Percentiles rank a stretch among this genome's conserved stretches.
phyloP scores from a whole-genome alignment of 371 early-diverging fungal genomes.

The Umbelopsis sp. region DNA sequence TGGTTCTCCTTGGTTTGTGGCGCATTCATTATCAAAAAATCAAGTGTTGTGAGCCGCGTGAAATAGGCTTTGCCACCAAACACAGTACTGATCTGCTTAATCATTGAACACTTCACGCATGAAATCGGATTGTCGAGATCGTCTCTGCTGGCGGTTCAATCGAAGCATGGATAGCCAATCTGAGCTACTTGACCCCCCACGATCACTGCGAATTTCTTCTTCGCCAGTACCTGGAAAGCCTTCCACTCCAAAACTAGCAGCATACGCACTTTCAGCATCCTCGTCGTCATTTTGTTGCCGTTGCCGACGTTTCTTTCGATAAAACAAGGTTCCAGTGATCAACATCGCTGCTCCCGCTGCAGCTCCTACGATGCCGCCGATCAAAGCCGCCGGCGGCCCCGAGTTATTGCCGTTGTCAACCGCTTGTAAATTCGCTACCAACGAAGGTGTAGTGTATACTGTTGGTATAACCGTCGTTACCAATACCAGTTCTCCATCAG shows the following conservation, averaged over 20 bases:
- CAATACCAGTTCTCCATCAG: slow-evolving; percentile 2
- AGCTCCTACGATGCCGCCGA: not conserved
- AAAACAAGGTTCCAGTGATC: not conserved
- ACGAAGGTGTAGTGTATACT: not conserved
- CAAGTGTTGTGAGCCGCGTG: not conserved
- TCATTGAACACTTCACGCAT: slow-evolving; percentile 12
- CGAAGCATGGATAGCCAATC: slow-evolving; percentile 4
- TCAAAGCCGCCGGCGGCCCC: not conserved
- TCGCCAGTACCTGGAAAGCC: slow-evolving; percentile 4
- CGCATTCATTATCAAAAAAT: no score
- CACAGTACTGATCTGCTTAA: not conserved
- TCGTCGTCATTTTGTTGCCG: not conserved
- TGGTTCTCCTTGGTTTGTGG: no score
- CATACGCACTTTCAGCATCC: not conserved
- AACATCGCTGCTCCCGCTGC: slow-evolving; percentile 10
- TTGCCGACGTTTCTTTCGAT: not conserved
- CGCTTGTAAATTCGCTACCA: slow-evolving; percentile 2
- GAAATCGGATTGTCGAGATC: slow-evolving; percentile 1
- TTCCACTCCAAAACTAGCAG: not conserved
- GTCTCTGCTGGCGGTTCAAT: not conserved
- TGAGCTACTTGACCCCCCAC: not conserved
- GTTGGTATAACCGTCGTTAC: slow-evolving; percentile 13
- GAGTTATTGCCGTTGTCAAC: not conserved
- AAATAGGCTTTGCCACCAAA: not conserved
- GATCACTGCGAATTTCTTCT: not conserved